Conservation (phyloP, 352 stramenopile genomes). For the Blastocystis sp. region DNA sequence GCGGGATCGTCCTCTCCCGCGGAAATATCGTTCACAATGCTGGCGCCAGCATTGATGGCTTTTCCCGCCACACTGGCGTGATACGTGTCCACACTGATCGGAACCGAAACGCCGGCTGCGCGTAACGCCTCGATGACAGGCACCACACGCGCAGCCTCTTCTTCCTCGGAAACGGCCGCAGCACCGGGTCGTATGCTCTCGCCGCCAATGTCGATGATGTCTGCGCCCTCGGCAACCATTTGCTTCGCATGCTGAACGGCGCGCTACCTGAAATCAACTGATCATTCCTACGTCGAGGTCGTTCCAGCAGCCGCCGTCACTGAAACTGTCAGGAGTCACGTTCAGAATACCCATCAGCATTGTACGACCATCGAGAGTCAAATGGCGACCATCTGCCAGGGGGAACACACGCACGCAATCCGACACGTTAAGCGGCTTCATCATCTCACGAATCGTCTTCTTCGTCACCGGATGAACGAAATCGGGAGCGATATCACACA, state of each 20-base stretch:
- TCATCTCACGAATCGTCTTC: slow-evolving; percentile 25
- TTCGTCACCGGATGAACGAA: slow-evolving; percentile 17
- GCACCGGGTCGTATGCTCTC: slow-evolving; percentile 94
- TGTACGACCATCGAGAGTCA: slow-evolving; percentile 57
- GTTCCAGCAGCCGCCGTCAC: slow-evolving; percentile 73
- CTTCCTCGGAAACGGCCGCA: slow-evolving; percentile 69
- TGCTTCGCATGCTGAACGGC: slow-evolving; percentile 73
- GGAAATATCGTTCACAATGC: slow-evolving; percentile 94
- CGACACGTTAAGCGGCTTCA: background rate
- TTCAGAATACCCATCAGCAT: slow-evolving; percentile 95
- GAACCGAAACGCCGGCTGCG: slow-evolving; percentile 63
- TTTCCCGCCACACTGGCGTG: slow-evolving; percentile 76
- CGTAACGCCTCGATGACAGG: slow-evolving; percentile 82
- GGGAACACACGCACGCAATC: slow-evolving; percentile 5
- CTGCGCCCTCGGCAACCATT: slow-evolving; percentile 77
- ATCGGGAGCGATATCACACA: slow-evolving; percentile 77
- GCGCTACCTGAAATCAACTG: background rate
- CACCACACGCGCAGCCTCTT: slow-evolving; percentile 80
- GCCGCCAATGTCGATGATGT: slow-evolving; percentile 92
- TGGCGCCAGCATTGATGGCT: slow-evolving; percentile 79
- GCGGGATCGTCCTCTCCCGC: slow-evolving; percentile 76
- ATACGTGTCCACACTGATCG: slow-evolving; percentile 91
- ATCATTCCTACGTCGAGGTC: slow-evolving; percentile 57
- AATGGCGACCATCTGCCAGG: background rate
- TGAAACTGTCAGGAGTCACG: slow-evolving; percentile 95